These are phyloP conservation scores for Lactarius vividus DNA, from an alignment of 768 basidiomycete genomes.

Conservation along the genomic window DNA sequence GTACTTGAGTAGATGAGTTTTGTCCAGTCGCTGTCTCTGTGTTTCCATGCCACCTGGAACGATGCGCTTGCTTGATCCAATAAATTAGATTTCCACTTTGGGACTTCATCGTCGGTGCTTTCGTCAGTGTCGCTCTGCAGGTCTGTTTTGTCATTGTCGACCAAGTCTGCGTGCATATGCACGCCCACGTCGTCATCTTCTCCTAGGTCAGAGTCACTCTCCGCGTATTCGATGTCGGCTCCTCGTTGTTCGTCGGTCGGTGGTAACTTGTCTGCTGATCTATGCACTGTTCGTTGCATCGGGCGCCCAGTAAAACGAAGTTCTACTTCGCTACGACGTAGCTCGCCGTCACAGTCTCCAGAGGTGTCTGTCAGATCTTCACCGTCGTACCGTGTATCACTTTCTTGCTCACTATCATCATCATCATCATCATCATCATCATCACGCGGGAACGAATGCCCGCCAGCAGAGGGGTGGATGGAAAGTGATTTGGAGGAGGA, in stretches of 20 bases:
- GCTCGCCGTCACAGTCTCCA: constrained; percentile 34
- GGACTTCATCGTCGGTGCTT: constrained; percentile 48
- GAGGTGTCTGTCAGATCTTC: constrained; percentile 32
- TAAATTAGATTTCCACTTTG: constrained; percentile 75
- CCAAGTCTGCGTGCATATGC: constrained; percentile 40
- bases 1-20: constrained; percentile 76
- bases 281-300: constrained; percentile 22
- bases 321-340: constrained; percentile 29
- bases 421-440: constrained; percentile 30
- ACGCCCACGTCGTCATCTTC: constrained; percentile 47
- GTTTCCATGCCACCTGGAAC: constrained; percentile 40
- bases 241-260: constrained; percentile 37
- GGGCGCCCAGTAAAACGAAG: constrained; percentile 23
- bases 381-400: constrained; percentile 32
- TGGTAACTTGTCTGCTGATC: constrained; percentile 29
- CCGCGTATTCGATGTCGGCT: constrained; percentile 61
- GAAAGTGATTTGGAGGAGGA: constrained; percentile 72
- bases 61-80: constrained; percentile 46
- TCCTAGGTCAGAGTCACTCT: constrained; percentile 74
- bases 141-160: constrained; percentile 49
- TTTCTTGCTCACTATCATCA: constrained; percentile 31
- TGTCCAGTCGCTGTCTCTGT: constrained; percentile 69
- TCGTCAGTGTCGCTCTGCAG: constrained; percentile 49
- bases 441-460: constrained; percentile 18
- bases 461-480: constrained; percentile 36